Percentiles rank a stretch among this genome's conserved stretches.
phyloP scores from a whole-genome alignment of 768 basidiomycete species.

The Chalciporus chontae region DNA sequence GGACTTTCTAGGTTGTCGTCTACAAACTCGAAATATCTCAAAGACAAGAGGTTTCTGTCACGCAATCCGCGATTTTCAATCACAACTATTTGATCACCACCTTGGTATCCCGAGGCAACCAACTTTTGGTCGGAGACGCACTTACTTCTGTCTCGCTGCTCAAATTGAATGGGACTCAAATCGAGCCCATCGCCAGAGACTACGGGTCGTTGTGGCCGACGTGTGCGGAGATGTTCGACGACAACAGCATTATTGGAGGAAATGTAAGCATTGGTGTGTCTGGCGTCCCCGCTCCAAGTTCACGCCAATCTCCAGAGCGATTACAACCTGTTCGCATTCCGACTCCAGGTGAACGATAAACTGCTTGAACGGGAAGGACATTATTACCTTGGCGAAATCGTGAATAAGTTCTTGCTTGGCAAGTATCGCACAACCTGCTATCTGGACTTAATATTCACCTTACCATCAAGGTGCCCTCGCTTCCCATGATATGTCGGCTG shows the following conservation, averaged over 20 bases:
- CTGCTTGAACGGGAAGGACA: constrained; percentile 61
- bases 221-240: constrained; percentile 54
- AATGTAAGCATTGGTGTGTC: constrained; percentile 51
- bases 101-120: constrained; percentile 51
- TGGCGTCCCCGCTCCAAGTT: constrained; percentile 2
- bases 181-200: constrained; percentile 64
- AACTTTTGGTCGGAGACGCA: constrained; percentile 73
- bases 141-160: constrained; percentile 77
- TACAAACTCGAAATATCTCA: constrained; percentile 40
- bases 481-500: constrained; percentile 40
- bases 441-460: background rate
- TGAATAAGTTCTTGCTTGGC: constrained; percentile 76
- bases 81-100: constrained; percentile 79
- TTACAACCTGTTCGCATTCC: constrained; percentile 64
- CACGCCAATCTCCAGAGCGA: constrained; percentile 47
- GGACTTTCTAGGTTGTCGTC: constrained; percentile 41
- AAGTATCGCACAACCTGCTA: constrained; percentile 3
- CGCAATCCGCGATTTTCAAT: constrained; percentile 58
- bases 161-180: constrained; percentile 40
- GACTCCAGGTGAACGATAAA: constrained; percentile 41
- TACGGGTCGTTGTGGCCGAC: constrained; percentile 75
- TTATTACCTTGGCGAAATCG: constrained; percentile 73
- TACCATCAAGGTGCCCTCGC: constrained; percentile 50
- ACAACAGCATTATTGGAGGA: constrained; percentile 60
- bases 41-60: constrained; percentile 30